Evolutionary conservation across 1,139 yeast genomes (phyloP).

Genomic region (Zygoascus hellenicus): DNA sequence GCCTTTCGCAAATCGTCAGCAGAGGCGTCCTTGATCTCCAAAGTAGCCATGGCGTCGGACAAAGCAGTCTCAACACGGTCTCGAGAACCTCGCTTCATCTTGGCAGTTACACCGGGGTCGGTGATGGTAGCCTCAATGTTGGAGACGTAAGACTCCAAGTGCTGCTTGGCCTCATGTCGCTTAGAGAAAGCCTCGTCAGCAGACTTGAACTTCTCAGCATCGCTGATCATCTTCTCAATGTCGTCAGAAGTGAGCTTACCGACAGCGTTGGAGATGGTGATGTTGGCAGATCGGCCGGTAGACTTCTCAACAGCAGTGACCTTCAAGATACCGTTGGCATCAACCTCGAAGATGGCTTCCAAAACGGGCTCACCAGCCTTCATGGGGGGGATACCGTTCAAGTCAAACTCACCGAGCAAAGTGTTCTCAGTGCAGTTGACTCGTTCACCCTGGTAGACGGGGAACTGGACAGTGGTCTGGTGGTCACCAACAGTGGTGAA

Average conservation of each 20-base stretch:
- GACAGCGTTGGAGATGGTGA: conserved; percentile 98
- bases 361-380: conserved; percentile 99
- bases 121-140: conserved; percentile 95
- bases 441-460: conserved; percentile 99
- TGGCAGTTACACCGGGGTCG: conserved; percentile 97
- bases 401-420: conserved; percentile 98
- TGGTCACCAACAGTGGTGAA: conserved; percentile 99
- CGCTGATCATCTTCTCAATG: conserved; percentile 97
- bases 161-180: conserved; percentile 99
- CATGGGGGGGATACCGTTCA: conserved; percentile 98
- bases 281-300: conserved; percentile 99
- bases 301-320: conserved; percentile 99
- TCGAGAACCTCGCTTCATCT: conserved; percentile 97
- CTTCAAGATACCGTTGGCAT: conserved; percentile 99
- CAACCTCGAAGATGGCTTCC: conserved; percentile 99
- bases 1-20: conserved; percentile 99
- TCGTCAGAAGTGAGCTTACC: conserved; percentile 98
- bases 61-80: conserved; percentile 97
- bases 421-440: conserved; percentile 99
- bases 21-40: conserved; percentile 92
- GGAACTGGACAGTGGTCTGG: conserved; percentile 99
- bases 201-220: conserved; percentile 98
- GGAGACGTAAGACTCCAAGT: conserved; percentile 98
- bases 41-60: conserved; percentile 97
- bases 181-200: conserved; percentile 99